These are phyloP conservation scores for Cryptosporidium ryanae DNA, from an alignment of 169 alveolate species.

Conservation along the genomic window DNA sequence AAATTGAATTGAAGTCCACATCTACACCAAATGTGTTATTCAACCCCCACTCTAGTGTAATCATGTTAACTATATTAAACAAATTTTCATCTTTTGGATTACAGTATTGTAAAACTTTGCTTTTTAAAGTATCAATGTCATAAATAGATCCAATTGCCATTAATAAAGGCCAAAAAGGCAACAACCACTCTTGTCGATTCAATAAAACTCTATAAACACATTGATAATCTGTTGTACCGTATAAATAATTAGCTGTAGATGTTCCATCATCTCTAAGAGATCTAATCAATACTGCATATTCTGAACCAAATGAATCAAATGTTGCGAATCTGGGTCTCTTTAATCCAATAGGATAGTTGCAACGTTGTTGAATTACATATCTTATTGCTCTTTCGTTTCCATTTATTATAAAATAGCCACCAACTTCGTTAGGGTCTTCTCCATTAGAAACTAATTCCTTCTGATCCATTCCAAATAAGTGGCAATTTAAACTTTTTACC, in stretches of 20 bases:
- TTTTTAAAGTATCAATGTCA: slow-evolving; percentile 23
- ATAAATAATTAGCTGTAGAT: slow-evolving; percentile 68
- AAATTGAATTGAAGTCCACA: slow-evolving; percentile 20
- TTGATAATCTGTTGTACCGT: slow-evolving; percentile 66
- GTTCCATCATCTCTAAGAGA: slow-evolving; percentile 79
- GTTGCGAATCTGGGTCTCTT: slow-evolving; percentile 77
- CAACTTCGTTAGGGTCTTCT: slow-evolving; percentile 98
- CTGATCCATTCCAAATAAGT: slow-evolving; percentile 88
- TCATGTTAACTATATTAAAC: slow-evolving; percentile 38
- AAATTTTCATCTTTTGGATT: slow-evolving; percentile 54
- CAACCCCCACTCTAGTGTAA: slow-evolving; percentile 73
- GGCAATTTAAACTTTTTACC: slow-evolving; percentile 95
- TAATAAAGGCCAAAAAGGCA: slow-evolving; percentile 64
- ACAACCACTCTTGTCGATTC: slow-evolving; percentile 66
- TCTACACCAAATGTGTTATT: slow-evolving; percentile 44
- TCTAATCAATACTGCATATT: slow-evolving; percentile 81
- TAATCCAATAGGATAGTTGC: slow-evolving; percentile 92
- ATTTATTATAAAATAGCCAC: slow-evolving; percentile 98
- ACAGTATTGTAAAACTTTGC: slow-evolving; percentile 65
- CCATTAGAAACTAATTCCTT: slow-evolving; percentile 92
- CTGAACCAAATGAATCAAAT: slow-evolving; percentile 80
- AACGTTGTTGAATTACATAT: slow-evolving; percentile 94
- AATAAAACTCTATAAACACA: slow-evolving; percentile 56
- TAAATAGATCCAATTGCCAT: slow-evolving; percentile 72
- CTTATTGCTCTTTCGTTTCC: slow-evolving; percentile 97